phyloP scores from a whole-genome alignment of 1,284 basidiomycete genomes.

The Phlebopus sp. region DNA sequence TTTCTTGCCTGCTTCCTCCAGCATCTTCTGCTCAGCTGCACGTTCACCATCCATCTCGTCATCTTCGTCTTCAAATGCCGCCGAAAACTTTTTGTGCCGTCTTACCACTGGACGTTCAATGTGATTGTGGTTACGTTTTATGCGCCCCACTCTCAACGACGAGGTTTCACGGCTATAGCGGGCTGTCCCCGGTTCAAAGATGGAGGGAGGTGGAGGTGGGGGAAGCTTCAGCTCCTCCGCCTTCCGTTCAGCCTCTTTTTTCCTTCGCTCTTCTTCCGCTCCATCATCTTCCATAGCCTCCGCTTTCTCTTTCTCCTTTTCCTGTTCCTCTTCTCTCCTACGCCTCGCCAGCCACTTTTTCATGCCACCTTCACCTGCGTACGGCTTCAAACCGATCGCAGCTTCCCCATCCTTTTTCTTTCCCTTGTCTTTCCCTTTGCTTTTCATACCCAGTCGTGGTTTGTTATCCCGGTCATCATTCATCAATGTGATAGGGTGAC shows the following conservation, averaged over 20 bases:
- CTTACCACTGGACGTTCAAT: conserved; percentile 45
- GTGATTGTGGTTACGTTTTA: conserved; percentile 50
- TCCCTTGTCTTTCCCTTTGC: conserved; percentile 30
- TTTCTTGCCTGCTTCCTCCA: conserved; percentile 53
- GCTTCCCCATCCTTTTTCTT: conserved; percentile 29
- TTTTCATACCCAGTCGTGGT: conserved; percentile 33
- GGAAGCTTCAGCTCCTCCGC: conserved; percentile 24
- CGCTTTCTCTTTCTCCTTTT: conserved; percentile 26
- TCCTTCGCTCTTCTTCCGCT: conserved; percentile 22
- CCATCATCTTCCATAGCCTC: conserved; percentile 35
- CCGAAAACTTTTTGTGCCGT: conserved; percentile 58
- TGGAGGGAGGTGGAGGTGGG: conserved; percentile 21
- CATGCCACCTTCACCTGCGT: conserved; percentile 70
- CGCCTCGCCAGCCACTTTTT: conserved; percentile 66
- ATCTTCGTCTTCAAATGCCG: conserved; percentile 58
- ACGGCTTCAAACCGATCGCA: conserved; percentile 60
- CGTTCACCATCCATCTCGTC: conserved; percentile 48
- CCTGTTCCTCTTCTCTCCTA: conserved; percentile 37
- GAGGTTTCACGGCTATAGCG: conserved; percentile 38
- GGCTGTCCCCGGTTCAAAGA: conserved; percentile 22
- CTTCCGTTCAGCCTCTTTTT: conserved; percentile 19
- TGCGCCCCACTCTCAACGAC: conserved; percentile 64
- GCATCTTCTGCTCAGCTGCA: conserved; percentile 39
- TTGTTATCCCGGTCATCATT: conserved; percentile 44
- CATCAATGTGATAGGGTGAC: conserved; percentile 57